Conservation (phyloP, 2,329 filamentous ascomycete species). For the Macrophomina tecta region DNA sequence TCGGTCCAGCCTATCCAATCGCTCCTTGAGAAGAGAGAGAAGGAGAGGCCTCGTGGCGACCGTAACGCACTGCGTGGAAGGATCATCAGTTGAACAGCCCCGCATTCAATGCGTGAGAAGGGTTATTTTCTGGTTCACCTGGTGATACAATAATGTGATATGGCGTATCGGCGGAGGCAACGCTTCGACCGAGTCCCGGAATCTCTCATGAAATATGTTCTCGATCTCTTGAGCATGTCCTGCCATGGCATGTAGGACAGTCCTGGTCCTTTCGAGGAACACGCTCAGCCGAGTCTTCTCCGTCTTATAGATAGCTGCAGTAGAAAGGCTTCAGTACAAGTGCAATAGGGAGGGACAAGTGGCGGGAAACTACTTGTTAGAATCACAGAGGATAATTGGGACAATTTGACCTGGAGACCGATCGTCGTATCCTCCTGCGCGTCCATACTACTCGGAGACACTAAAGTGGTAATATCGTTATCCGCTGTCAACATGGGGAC, state of each 20-base stretch:
- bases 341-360: neutral
- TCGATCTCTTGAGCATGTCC: neutral
- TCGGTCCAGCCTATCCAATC: neutral
- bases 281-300: neutral
- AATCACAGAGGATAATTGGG: neutral
- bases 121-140: neutral
- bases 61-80: neutral
- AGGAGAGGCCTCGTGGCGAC: conserved; percentile 1
- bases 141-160: neutral
- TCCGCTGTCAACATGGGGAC: neutral
- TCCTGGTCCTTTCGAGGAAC: conserved; percentile 3
- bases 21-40: conserved; percentile 6
- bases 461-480: neutral
- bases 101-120: neutral
- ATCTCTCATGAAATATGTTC: neutral
- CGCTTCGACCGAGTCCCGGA: neutral
- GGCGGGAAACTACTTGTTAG: neutral
- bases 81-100: too few species aligned
- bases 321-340: too few species aligned
- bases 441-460: neutral
- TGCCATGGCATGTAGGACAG: neutral
- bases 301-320: neutral
- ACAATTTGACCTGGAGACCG: conserved; percentile 7
- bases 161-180: neutral
- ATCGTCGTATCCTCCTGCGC: neutral